Percentiles rank a stretch among this genome's conserved stretches.
These are phyloP conservation scores for Pterocarpus santalinus DNA, from an alignment of 306 rosid genomes.

Conservation along the genomic window DNA sequence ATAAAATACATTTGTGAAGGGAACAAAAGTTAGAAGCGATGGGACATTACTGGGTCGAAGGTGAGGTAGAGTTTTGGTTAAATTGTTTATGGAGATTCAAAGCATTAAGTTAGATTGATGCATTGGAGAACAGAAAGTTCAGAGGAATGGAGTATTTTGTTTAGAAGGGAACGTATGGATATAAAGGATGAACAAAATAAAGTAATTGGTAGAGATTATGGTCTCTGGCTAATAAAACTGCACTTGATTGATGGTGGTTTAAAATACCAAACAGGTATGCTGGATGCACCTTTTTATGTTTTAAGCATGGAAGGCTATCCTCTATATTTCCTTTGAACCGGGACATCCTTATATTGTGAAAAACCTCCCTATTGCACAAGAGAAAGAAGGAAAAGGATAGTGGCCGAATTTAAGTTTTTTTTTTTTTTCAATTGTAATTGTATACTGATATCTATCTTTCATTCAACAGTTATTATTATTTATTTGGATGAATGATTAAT, in stretches of 20 bases:
- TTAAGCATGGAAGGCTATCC: conserved; percentile 19
- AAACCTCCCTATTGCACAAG: neutral
- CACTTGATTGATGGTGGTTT: neutral
- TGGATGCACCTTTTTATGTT: conserved; percentile 29
- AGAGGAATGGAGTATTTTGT: conserved; percentile 10
- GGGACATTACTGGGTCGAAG: conserved; percentile 13
- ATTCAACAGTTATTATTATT: conserved; percentile 1
- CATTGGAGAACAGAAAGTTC: neutral
- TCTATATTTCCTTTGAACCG: conserved; percentile 22
- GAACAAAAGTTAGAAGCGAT: conserved; percentile 1
- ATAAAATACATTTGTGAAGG: conserved; percentile 16
- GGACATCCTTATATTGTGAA: neutral
- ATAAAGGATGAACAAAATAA: conserved; percentile 21
- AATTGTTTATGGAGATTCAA: conserved; percentile 16
- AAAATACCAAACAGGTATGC: conserved; percentile 1
- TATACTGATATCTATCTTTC: conserved; percentile 18
- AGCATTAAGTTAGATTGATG: conserved; percentile 37
- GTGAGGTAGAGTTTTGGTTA: conserved; percentile 1
- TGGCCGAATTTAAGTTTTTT: conserved; percentile 26
- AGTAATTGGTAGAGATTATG: conserved; percentile 32
- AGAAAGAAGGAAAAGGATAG: conserved; percentile 13
- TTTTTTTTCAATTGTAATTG: conserved; percentile 5
- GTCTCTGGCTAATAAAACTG: conserved; percentile 28
- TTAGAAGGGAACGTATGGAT: conserved; percentile 15
- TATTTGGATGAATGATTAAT: conserved; percentile 37